Conservation (phyloP, 345 rosid genomes). For the Noccaea bulbosa region DNA sequence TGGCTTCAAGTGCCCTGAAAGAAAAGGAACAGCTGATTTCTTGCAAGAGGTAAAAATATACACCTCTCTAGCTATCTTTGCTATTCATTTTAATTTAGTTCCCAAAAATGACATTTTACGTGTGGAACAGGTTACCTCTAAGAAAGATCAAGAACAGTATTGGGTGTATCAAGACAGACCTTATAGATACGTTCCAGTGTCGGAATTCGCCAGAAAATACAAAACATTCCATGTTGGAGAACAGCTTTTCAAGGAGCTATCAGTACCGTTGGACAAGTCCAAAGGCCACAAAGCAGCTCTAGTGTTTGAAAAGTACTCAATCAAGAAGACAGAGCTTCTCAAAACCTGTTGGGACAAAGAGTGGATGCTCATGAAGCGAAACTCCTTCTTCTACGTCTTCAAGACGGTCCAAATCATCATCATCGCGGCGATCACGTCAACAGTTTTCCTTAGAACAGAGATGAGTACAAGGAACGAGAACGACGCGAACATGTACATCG, state of each 20-base stretch:
- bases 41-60: conserved; percentile 68
- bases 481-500: conserved; percentile 37
- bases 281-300: conserved; percentile 67
- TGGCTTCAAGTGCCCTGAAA: conserved; percentile 72
- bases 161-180: conserved; percentile 63
- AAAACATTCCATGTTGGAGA: conserved; percentile 72
- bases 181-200: conserved; percentile 58
- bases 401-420: conserved; percentile 67
- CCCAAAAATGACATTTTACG: background rate
- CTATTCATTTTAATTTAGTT: background rate
- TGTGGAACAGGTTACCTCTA: conserved; percentile 69
- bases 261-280: conserved; percentile 60
- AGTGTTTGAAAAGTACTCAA: conserved; percentile 56
- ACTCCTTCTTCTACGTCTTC: conserved; percentile 62
- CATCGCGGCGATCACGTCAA: conserved; percentile 50
- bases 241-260: conserved; percentile 52
- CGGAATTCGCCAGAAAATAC: conserved; percentile 57
- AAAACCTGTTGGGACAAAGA: conserved; percentile 76
- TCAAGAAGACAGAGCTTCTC: conserved; percentile 60
- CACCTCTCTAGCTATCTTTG: background rate
- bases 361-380: conserved; percentile 69
- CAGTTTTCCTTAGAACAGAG: conserved; percentile 41
- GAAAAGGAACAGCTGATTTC: conserved; percentile 87
- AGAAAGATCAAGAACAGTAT: conserved; percentile 81
- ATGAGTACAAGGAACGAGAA: conserved; percentile 42